These are phyloP conservation scores for Penicillium hordei DNA, from an alignment of 2,329 filamentous ascomycete genomes.

Conservation along the genomic window DNA sequence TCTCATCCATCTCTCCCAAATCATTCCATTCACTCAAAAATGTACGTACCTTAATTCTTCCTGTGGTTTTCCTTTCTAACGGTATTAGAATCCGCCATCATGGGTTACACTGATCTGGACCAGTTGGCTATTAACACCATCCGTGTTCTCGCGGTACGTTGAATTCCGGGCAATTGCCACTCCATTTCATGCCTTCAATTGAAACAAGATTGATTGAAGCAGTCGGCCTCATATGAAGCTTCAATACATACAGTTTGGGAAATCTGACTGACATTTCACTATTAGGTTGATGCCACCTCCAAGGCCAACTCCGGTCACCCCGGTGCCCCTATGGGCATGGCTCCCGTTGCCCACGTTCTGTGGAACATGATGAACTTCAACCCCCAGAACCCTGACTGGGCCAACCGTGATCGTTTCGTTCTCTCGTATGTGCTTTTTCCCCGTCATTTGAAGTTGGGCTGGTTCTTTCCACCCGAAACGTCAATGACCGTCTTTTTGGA, in stretches of 20 bases:
- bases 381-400: slow-evolving; percentile 96
- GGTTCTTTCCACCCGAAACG: not conserved
- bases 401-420: slow-evolving; percentile 97
- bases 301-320: slow-evolving; percentile 97
- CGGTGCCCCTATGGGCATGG: slow-evolving; percentile 97
- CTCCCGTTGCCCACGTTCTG: slow-evolving; percentile 91
- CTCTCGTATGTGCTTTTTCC: slow-evolving; percentile 75
- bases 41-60: slow-evolving; percentile 12
- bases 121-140: slow-evolving; percentile 97
- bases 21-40: slow-evolving; percentile 13
- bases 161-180: slow-evolving; percentile 4
- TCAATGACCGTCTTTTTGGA: not conserved
- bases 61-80: slow-evolving; percentile 15
- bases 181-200: not conserved
- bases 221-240: not conserved
- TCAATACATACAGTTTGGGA: not conserved
- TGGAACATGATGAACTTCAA: slow-evolving; percentile 99
- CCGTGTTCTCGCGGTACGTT: slow-evolving; percentile 87
- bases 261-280: slow-evolving; percentile 4
- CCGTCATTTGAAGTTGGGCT: not conserved
- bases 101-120: slow-evolving; percentile 88
- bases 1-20: slow-evolving; percentile 20
- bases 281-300: slow-evolving; percentile 93
- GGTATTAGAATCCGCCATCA: slow-evolving; percentile 52
- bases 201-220: not conserved